phyloP scores from a whole-genome alignment of 768 basidiomycete genomes.

The Lactarius akahatsu region DNA sequence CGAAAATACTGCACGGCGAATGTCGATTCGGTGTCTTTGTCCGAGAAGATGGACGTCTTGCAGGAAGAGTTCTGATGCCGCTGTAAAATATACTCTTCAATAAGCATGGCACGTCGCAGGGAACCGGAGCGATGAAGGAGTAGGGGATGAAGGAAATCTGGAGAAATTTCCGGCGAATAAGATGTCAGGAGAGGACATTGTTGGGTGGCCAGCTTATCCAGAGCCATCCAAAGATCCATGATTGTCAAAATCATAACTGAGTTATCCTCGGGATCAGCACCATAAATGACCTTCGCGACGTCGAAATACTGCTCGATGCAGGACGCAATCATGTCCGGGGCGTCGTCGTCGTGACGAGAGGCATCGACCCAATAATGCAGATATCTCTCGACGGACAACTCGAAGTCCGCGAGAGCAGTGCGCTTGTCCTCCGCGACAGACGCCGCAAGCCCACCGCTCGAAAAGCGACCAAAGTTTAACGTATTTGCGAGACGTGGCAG shows the following conservation, averaged over 20 bases:
- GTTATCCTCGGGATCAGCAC: background rate
- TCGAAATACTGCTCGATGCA: background rate
- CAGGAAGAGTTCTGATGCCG: background rate
- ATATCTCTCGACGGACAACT: background rate
- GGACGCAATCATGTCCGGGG: background rate
- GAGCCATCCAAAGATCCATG: background rate
- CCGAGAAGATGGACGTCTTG: constrained; percentile 1
- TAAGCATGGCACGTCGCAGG: background rate
- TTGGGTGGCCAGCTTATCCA: background rate
- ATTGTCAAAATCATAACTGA: background rate
- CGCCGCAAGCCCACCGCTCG: background rate
- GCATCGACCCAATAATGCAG: background rate
- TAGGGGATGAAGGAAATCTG: background rate
- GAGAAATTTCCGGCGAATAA: background rate
- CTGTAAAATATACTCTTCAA: background rate
- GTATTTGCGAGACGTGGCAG: background rate
- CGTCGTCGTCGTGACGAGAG: background rate
- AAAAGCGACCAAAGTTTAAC: background rate
- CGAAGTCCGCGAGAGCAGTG: background rate
- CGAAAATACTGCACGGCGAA: constrained; percentile 1
- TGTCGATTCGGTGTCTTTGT: background rate
- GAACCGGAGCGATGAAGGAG: background rate
- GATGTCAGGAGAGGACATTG: background rate
- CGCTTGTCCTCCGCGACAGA: background rate
- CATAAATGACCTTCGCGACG: background rate